phyloP scores from a whole-genome alignment of 371 early-diverging fungal species.

The Mortierella sp. region DNA sequence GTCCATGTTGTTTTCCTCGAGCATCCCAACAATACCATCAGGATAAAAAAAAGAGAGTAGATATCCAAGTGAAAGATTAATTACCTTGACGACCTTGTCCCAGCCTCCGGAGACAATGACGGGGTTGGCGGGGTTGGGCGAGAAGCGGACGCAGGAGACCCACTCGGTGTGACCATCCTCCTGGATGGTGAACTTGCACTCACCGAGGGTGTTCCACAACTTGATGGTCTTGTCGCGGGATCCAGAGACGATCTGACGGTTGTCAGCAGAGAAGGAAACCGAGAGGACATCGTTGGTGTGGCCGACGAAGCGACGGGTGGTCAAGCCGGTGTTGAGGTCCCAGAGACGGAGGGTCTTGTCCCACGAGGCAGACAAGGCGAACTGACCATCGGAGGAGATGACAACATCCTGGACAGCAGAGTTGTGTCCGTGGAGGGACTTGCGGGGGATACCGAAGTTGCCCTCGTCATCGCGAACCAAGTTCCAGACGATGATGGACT shows the following conservation, averaged over 20 bases:
- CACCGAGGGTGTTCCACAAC: slow-evolving; percentile 99
- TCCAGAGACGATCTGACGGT: slow-evolving; percentile 98
- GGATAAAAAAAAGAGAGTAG: not conserved
- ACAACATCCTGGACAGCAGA: slow-evolving; percentile 98
- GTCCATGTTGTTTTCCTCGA: not conserved
- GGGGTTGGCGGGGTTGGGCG: slow-evolving; percentile 98
- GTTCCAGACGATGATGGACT: slow-evolving; percentile 98
- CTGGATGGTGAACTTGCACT: slow-evolving; percentile 97
- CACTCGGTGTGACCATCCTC: slow-evolving; percentile 97
- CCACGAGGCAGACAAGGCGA: slow-evolving; percentile 98
- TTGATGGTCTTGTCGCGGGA: slow-evolving; percentile 99
- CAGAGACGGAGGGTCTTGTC: slow-evolving; percentile 99
- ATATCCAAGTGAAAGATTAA: not conserved
- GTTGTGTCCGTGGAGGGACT: slow-evolving; percentile 94
- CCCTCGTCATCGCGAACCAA: slow-evolving; percentile 90
- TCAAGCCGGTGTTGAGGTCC: slow-evolving; percentile 95
- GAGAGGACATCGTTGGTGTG: slow-evolving; percentile 98
- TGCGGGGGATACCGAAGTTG: slow-evolving; percentile 93
- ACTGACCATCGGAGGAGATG: slow-evolving; percentile 98
- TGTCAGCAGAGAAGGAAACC: slow-evolving; percentile 99
- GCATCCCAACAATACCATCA: not conserved
- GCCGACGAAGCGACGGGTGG: slow-evolving; percentile 96
- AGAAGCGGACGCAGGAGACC: slow-evolving; percentile 99
- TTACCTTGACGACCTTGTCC: slow-evolving; percentile 99
- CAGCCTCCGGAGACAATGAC: slow-evolving; percentile 98